Evolutionary conservation across 2,329 filamentous ascomycete species (phyloP).

Genomic region (Pestalotiopsis sp.): DNA sequence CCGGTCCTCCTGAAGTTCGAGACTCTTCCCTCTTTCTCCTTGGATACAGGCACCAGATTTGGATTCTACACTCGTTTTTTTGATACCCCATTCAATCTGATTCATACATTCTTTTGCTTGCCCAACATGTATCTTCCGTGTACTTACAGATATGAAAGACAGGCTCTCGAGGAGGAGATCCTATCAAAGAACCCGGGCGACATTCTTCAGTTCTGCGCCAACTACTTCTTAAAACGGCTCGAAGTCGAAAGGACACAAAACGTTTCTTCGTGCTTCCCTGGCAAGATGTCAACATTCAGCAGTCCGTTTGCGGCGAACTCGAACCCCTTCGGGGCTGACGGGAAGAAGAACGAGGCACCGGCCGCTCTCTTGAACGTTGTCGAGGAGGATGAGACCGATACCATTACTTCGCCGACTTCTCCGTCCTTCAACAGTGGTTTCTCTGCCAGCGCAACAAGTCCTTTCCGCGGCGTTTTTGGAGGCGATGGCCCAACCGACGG

Average conservation of each 20-base stretch:
- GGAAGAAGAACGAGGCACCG: conserved; percentile 36
- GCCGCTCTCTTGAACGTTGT: conserved; percentile 62
- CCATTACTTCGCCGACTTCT: conserved; percentile 74
- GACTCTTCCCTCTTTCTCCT: neutral
- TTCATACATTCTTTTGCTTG: neutral
- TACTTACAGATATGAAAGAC: conserved; percentile 64
- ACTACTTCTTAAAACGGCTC: conserved; percentile 68
- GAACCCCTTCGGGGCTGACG: conserved; percentile 73
- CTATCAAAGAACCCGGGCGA: conserved; percentile 61
- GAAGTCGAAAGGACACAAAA: conserved; percentile 65
- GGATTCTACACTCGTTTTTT: conserved; percentile 1
- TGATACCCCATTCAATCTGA: neutral
- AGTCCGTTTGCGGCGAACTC: conserved; percentile 68
- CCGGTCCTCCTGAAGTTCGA: neutral
- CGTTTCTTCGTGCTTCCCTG: conserved; percentile 36
- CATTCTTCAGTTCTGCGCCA: conserved; percentile 71
- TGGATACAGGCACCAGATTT: neutral
- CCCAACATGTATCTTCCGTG: conserved; percentile 48
- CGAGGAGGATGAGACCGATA: conserved; percentile 83
- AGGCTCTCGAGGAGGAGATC: conserved; percentile 64
- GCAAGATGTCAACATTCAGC: conserved; percentile 74
- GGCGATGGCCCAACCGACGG: conserved; percentile 48
- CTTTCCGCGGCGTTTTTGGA: conserved; percentile 57
- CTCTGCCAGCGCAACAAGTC: conserved; percentile 38
- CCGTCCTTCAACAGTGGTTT: conserved; percentile 53